phyloP scores from a whole-genome alignment of 1,284 basidiomycete genomes.

The Schizophyllum amplum region DNA sequence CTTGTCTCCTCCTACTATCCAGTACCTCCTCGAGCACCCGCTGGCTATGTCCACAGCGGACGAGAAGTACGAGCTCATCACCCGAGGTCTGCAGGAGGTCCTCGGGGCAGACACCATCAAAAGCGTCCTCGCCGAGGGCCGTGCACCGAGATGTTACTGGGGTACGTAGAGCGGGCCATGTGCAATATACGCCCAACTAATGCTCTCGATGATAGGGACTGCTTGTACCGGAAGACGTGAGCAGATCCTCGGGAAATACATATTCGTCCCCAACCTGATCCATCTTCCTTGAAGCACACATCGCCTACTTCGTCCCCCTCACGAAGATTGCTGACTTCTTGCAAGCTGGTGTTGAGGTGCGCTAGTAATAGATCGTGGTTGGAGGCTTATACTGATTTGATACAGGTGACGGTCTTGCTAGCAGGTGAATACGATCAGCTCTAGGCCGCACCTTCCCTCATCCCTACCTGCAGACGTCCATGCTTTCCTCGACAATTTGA shows the following conservation, averaged over 20 bases:
- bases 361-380: conserved; percentile 6
- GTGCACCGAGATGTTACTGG: conserved; percentile 82
- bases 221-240: conserved; percentile 92
- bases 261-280: neutral
- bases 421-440: conserved; percentile 51
- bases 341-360: conserved; percentile 77
- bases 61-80: conserved; percentile 81
- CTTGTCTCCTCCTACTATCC: no score
- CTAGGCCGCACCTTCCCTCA: conserved; percentile 1
- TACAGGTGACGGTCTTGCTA: conserved; percentile 78
- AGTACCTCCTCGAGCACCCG: neutral
- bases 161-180: conserved; percentile 40
- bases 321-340: conserved; percentile 97
- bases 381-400: neutral
- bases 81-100: conserved; percentile 81
- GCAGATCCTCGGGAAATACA: conserved; percentile 18
- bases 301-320: conserved; percentile 95
- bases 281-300: conserved; percentile 59
- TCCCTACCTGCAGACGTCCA: conserved; percentile 66
- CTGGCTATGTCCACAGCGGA: conserved; percentile 23
- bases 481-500: conserved; percentile 96
- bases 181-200: conserved; percentile 7
- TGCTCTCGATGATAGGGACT: conserved; percentile 49
- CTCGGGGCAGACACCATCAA: conserved; percentile 84
- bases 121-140: conserved; percentile 73